Percentiles rank a stretch among this genome's conserved stretches.
These are phyloP conservation scores for Fusarium subglutinans DNA, from an alignment of 2,329 filamentous ascomycete genomes.

Conservation along the genomic window DNA sequence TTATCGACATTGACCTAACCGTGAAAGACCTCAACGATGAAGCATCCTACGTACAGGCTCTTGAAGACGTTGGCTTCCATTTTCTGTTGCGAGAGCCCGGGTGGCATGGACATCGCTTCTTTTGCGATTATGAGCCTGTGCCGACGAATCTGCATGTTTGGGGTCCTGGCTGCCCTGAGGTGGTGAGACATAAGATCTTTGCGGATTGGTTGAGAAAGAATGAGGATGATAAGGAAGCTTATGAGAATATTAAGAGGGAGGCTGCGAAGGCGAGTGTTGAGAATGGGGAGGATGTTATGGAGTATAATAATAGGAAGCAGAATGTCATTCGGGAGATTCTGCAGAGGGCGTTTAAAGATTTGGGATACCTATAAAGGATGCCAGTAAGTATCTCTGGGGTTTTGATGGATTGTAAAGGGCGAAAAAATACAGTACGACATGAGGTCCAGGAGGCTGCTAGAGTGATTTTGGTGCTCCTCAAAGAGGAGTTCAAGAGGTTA, in stretches of 20 bases:
- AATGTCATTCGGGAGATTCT: constrained; percentile 51
- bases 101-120: constrained; percentile 61
- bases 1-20: constrained; percentile 63
- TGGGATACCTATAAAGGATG: constrained; percentile 25
- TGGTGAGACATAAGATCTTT: constrained; percentile 55
- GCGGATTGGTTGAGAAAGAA: constrained; percentile 54
- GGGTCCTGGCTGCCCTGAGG: constrained; percentile 53
- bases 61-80: constrained; percentile 56
- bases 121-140: constrained; percentile 48
- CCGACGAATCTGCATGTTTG: constrained; percentile 60
- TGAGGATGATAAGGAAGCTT: constrained; percentile 51
- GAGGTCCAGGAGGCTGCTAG: neutral
- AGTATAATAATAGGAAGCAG: constrained; percentile 56
- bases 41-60: constrained; percentile 51
- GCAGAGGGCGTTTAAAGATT: constrained; percentile 37
- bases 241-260: constrained; percentile 34
- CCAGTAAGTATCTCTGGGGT: rapidly evolving
- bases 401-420: too few species aligned
- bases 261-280: constrained; percentile 6
- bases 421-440: neutral
- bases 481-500: too few species aligned
- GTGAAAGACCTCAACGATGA: constrained; percentile 54
- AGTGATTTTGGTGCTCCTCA: too few species aligned
- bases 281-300: constrained; percentile 43
- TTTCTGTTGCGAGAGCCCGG: constrained; percentile 53